Evolutionary conservation across 345 rosid species (phyloP).

Genomic region (Viola odorata): DNA sequence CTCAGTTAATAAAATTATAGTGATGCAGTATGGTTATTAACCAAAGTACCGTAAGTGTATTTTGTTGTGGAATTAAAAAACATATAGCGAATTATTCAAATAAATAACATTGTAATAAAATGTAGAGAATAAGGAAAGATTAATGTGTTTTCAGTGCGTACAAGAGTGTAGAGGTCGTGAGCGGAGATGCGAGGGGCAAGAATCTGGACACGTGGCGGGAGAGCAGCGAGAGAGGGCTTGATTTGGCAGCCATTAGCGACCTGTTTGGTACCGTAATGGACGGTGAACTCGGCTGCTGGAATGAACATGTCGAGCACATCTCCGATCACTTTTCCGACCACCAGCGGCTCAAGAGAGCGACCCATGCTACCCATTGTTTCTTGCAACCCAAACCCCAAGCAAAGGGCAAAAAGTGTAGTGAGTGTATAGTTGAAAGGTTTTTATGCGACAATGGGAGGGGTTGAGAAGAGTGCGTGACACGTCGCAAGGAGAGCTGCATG

Average conservation of each 20-base stretch:
- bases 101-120: background rate
- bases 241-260: constrained; percentile 28
- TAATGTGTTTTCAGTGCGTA: background rate
- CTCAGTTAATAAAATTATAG: background rate
- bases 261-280: constrained; percentile 18
- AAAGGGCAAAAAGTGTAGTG: too few relatives aligned
- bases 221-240: constrained; percentile 29
- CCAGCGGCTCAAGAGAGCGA: constrained; percentile 24
- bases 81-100: too few relatives aligned
- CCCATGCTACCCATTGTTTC: constrained; percentile 11
- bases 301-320: constrained; percentile 31
- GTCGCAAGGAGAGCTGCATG: background rate
- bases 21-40: background rate
- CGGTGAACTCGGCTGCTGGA: constrained; percentile 13
- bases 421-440: too few relatives aligned
- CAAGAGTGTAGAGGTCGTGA: constrained; percentile 22
- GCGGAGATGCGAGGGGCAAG: constrained; percentile 11
- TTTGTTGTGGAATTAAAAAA: too few relatives aligned
- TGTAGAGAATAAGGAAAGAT: background rate
- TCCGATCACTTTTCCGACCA: constrained; percentile 32
- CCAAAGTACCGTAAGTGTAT: too few relatives aligned
- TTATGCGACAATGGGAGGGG: too few relatives aligned
- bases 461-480: constrained; percentile 2
- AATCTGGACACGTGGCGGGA: constrained; percentile 15
- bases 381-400: too few relatives aligned